Conservation (phyloP, 768 basidiomycete species). For the Leccinum boreale region DNA sequence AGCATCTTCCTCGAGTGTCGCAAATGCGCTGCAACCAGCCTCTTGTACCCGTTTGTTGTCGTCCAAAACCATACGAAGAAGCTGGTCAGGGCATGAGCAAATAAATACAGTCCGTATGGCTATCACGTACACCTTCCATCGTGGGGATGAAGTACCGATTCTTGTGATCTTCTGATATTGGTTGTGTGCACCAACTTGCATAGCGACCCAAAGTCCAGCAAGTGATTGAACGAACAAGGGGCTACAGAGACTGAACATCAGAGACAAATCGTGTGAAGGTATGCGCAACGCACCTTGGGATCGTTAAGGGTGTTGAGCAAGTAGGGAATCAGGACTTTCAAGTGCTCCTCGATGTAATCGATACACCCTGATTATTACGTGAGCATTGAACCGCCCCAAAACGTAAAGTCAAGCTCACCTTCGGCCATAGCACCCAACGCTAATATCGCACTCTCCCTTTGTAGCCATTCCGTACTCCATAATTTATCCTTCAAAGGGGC, state of each 20-base stretch:
- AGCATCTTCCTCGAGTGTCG: conserved; percentile 97
- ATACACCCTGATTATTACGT: conserved; percentile 72
- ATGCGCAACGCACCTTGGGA: conserved; percentile 62
- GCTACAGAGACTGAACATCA: conserved; percentile 44
- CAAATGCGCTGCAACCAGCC: conserved; percentile 98
- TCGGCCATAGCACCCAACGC: conserved; percentile 98
- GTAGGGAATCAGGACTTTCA: conserved; percentile 91
- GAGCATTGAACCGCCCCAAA: not conserved
- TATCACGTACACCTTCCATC: conserved; percentile 85
- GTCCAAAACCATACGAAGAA: conserved; percentile 95
- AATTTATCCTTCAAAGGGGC: conserved; percentile 90
- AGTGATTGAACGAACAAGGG: conserved; percentile 95
- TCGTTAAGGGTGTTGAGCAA: conserved; percentile 88
- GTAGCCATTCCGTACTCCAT: conserved; percentile 90
- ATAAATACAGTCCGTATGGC: conserved; percentile 14
- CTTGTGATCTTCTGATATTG: conserved; percentile 82
- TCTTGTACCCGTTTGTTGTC: conserved; percentile 99
- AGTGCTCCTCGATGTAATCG: conserved; percentile 90
- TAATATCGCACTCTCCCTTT: conserved; percentile 92
- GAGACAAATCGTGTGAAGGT: not conserved
- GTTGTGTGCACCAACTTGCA: conserved; percentile 94
- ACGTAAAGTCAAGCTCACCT: conserved; percentile 48
- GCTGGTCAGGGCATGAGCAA: conserved; percentile 42
- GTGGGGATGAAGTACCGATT: conserved; percentile 91
- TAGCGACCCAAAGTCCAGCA: conserved; percentile 99